Conservation (phyloP, 2,329 filamentous ascomycete species). For the Monosporascus ibericus region DNA sequence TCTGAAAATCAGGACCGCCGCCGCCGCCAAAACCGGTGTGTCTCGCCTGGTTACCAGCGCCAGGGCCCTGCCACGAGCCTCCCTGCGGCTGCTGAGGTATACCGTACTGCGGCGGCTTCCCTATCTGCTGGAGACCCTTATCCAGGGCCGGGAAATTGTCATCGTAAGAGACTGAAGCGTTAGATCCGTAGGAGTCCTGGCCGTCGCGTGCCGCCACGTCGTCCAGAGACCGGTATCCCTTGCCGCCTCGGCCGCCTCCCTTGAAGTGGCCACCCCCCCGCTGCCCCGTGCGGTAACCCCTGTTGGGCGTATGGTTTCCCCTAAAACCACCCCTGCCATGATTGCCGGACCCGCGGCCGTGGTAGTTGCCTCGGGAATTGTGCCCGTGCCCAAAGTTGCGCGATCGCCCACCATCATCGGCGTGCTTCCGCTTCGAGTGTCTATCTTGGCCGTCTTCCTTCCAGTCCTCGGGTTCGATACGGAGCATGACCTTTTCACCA, state of each 20-base stretch:
- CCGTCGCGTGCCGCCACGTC: constrained; percentile 50
- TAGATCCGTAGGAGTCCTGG: constrained; percentile 34
- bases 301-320: constrained; percentile 27
- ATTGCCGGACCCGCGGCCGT: constrained; percentile 31
- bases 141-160: constrained; percentile 30
- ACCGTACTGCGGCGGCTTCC: constrained; percentile 10
- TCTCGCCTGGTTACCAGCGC: constrained; percentile 7
- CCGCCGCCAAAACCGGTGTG: neutral
- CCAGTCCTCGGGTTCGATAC: constrained; percentile 67
- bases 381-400: constrained; percentile 25
- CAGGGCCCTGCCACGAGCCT: constrained; percentile 15
- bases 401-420: constrained; percentile 24
- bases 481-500: constrained; percentile 77
- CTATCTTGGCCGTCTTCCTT: constrained; percentile 59
- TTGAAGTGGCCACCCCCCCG: constrained; percentile 30
- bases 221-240: constrained; percentile 61
- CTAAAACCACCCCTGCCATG: constrained; percentile 14
- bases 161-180: constrained; percentile 38
- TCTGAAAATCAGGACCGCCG: constrained; percentile 2
- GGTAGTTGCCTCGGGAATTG: constrained; percentile 15
- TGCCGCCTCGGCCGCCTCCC: constrained; percentile 38
- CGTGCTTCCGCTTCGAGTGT: constrained; percentile 56
- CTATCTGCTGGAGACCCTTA: constrained; percentile 11
- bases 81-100: constrained; percentile 15
- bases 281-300: constrained; percentile 32